Evolutionary conservation across 2,329 filamentous ascomycete genomes (phyloP).

Genomic region (Cytospora mali): DNA sequence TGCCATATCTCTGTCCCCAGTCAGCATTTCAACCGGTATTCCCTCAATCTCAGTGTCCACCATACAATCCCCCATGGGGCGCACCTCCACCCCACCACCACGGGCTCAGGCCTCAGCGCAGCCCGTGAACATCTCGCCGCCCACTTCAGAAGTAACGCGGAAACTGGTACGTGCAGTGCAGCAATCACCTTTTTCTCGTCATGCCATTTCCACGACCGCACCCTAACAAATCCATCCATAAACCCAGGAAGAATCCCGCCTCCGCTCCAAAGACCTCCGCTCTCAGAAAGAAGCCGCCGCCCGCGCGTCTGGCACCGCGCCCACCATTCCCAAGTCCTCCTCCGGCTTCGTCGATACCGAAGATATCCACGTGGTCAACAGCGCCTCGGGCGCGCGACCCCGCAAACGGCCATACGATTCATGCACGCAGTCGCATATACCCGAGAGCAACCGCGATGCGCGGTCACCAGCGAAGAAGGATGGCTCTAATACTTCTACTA

Average conservation of each 20-base stretch:
- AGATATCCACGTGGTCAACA: conserved; percentile 57
- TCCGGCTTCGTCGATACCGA: conserved; percentile 74
- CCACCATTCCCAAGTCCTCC: conserved; percentile 51
- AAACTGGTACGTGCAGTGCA: background rate
- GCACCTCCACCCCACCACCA: conserved; percentile 49
- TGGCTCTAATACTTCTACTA: conserved; percentile 20
- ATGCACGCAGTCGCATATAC: conserved; percentile 56
- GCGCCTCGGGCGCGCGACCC: conserved; percentile 42
- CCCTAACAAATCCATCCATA: conserved; percentile 23
- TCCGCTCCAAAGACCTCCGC: conserved; percentile 85
- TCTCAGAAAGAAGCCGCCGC: conserved; percentile 70
- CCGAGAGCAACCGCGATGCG: conserved; percentile 70
- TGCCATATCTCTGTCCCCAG: background rate
- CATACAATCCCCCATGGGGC: conserved; percentile 45
- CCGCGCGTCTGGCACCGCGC: conserved; percentile 46
- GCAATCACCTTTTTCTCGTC: no score
- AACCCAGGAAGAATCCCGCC: conserved; percentile 77
- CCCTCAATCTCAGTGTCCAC: background rate
- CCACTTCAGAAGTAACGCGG: conserved; percentile 56
- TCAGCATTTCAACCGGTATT: background rate
- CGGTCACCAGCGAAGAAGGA: conserved; percentile 50
- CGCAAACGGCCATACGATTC: conserved; percentile 73
- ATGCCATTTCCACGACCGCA: background rate
- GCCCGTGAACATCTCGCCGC: conserved; percentile 44
- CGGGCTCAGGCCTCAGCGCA: conserved; percentile 36